phyloP scores from a whole-genome alignment of 495 filamentous ascomycete species.

The Elasticomyces elasticus region DNA sequence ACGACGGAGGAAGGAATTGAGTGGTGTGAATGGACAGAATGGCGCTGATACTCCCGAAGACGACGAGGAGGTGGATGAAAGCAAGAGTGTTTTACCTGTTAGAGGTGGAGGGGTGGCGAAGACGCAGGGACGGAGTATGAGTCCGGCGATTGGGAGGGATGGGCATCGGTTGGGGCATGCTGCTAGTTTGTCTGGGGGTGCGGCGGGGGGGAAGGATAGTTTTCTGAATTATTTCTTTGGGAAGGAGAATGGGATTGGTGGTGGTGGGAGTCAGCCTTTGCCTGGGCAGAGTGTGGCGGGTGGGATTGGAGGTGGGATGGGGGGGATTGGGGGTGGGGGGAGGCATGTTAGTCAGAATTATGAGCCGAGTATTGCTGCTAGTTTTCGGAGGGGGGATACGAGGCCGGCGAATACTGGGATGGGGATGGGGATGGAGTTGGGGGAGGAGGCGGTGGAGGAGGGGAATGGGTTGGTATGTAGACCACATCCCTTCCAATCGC shows the following conservation, averaged over 20 bases:
- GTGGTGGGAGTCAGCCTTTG: not conserved
- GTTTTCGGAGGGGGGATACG: conserved; percentile 67
- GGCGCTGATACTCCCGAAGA: conserved; percentile 57
- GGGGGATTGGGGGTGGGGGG: conserved; percentile 20
- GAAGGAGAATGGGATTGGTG: conserved; percentile 57
- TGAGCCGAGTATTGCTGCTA: conserved; percentile 76
- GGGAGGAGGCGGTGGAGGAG: conserved; percentile 31
- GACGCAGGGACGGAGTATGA: conserved; percentile 66
- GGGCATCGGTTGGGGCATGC: conserved; percentile 33
- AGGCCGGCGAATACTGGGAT: conserved; percentile 30
- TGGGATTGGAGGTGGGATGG: conserved; percentile 23
- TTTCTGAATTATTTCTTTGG: conserved; percentile 99
- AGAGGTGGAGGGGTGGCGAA: conserved; percentile 46
- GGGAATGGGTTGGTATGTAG: conserved; percentile 50
- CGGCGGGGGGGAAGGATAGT: conserved; percentile 56
- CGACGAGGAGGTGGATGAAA: conserved; percentile 54
- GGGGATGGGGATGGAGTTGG: not conserved
- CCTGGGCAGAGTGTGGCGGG: conserved; percentile 34
- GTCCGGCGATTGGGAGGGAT: conserved; percentile 60
- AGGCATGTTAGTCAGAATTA: conserved; percentile 61
- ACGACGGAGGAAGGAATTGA: conserved; percentile 68
- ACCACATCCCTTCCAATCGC: not conserved
- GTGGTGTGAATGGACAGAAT: conserved; percentile 60
- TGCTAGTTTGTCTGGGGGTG: conserved; percentile 35
- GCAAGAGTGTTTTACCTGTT: conserved; percentile 36